A percentile compares a stretch with the other conserved stretches of the same genome.
These are phyloP conservation scores for Saccharum spontaneum DNA, from an alignment of 176 grass and related monocot species.

Conservation along the genomic window DNA sequence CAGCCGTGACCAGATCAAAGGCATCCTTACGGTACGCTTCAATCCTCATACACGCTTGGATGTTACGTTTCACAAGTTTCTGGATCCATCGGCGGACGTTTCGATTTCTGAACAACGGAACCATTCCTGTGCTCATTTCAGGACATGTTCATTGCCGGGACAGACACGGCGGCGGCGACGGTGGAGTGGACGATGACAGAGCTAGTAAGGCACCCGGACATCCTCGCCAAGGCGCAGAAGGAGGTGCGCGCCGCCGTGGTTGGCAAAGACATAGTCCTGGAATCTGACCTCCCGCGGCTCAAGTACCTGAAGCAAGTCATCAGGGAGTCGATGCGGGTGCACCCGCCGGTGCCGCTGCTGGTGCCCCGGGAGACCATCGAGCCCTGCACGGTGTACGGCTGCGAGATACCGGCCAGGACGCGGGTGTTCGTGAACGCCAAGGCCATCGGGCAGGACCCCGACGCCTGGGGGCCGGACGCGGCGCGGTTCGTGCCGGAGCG, in stretches of 20 bases:
- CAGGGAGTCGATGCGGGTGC: slow-evolving; percentile 58
- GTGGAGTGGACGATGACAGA: slow-evolving; percentile 72
- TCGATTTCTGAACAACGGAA: neutral
- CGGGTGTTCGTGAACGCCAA: slow-evolving; percentile 60
- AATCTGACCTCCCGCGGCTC: slow-evolving; percentile 48
- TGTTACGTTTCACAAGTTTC: neutral
- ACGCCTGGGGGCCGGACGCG: slow-evolving; percentile 37
- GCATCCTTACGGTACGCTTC: slow-evolving; percentile 50
- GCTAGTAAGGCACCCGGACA: slow-evolving; percentile 48
- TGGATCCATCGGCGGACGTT: neutral
- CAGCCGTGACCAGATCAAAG: slow-evolving; percentile 53
- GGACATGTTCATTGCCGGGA: slow-evolving; percentile 70
- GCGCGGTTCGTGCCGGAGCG: slow-evolving; percentile 57
- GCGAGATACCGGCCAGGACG: slow-evolving; percentile 41
- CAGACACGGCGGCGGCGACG: slow-evolving; percentile 49
- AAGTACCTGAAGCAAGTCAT: slow-evolving; percentile 58
- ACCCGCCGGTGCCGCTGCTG: slow-evolving; percentile 55
- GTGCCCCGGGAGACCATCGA: slow-evolving; percentile 51
- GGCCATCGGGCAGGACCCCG: slow-evolving; percentile 48
- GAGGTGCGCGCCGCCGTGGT: slow-evolving; percentile 41
- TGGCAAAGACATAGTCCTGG: slow-evolving; percentile 27
- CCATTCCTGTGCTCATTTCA: neutral
- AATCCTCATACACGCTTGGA: neutral
- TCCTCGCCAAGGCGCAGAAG: slow-evolving; percentile 43
- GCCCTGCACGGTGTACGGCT: slow-evolving; percentile 35